Evolutionary conservation across 2,329 filamentous ascomycete species (phyloP).

Genomic region (Coniochaeta ligniaria): DNA sequence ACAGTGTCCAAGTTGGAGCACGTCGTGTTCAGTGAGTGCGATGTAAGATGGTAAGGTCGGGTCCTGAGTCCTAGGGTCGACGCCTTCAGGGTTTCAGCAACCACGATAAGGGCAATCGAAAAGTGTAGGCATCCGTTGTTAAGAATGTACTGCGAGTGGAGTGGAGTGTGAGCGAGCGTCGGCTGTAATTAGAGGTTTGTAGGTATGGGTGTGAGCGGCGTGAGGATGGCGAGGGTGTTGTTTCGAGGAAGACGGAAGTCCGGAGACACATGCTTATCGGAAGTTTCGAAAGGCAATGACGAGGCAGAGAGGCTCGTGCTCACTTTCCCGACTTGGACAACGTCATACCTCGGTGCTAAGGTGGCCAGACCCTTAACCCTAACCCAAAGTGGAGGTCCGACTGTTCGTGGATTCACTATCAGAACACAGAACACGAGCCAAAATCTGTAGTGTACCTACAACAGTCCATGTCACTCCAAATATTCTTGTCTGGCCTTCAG

Average conservation of each 20-base stretch:
- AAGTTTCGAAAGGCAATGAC: not conserved
- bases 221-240: not conserved
- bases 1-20: not conserved
- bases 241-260: not conserved
- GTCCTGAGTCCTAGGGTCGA: no score
- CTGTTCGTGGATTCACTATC: no score
- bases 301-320: not conserved
- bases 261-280: not conserved
- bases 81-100: not conserved
- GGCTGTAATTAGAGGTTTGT: not conserved
- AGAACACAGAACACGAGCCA: no score
- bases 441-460: no score
- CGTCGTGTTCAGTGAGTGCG: not conserved
- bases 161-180: not conserved
- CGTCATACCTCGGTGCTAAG: not conserved
- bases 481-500: no score
- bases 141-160: no score
- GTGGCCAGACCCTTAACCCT: not conserved
- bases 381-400: no score
- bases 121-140: no score
- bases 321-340: not conserved
- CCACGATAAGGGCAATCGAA: not conserved
- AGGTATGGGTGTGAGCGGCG: not conserved
- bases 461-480: no score
- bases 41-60: not conserved